Percentiles rank a stretch among this genome's conserved stretches.
Conservation (phyloP, 768 basidiomycete species). For the Pisolithus marmoratus region DNA sequence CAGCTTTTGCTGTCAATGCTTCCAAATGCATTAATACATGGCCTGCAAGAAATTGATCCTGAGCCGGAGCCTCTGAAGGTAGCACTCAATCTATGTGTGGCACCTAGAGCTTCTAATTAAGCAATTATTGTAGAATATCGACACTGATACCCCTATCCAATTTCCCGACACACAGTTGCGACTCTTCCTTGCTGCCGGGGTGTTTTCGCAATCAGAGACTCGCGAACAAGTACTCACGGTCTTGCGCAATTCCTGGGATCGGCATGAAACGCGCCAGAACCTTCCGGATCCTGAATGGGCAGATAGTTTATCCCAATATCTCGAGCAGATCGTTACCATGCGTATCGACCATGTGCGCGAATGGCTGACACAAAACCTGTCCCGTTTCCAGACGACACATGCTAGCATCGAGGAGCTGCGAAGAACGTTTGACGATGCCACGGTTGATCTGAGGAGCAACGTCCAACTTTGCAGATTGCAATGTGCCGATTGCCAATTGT, state of each 20-base stretch:
- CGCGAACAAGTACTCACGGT: conserved; percentile 11
- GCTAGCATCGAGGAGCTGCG: conserved; percentile 41
- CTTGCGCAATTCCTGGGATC: conserved; percentile 16
- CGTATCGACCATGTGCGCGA: conserved; percentile 43
- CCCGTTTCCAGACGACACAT: conserved; percentile 39
- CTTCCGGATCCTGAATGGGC: conserved; percentile 33
- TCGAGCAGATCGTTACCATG: conserved; percentile 34
- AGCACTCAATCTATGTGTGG: conserved; percentile 19
- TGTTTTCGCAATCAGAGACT: conserved; percentile 9
- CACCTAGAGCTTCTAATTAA: too few relatives aligned
- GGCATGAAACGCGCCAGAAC: conserved; percentile 14
- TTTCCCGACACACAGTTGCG: conserved; percentile 30
- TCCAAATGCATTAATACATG: conserved; percentile 42
- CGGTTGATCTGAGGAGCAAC: conserved; percentile 41
- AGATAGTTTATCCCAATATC: conserved; percentile 29
- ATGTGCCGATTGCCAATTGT: conserved; percentile 44
- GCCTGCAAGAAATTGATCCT: conserved; percentile 40
- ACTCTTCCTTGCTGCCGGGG: conserved; percentile 28
- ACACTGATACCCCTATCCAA: conserved; percentile 40
- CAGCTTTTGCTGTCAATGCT: conserved; percentile 38
- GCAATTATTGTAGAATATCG: conserved; percentile 38
- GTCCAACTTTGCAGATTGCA: conserved; percentile 45
- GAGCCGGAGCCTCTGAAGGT: conserved; percentile 49
- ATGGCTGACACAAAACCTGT: conserved; percentile 48
- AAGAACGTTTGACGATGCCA: conserved; percentile 36